Base-by-base conservation (phyloP, 164 flowering plant species). In the Vitis riparia region DNA sequence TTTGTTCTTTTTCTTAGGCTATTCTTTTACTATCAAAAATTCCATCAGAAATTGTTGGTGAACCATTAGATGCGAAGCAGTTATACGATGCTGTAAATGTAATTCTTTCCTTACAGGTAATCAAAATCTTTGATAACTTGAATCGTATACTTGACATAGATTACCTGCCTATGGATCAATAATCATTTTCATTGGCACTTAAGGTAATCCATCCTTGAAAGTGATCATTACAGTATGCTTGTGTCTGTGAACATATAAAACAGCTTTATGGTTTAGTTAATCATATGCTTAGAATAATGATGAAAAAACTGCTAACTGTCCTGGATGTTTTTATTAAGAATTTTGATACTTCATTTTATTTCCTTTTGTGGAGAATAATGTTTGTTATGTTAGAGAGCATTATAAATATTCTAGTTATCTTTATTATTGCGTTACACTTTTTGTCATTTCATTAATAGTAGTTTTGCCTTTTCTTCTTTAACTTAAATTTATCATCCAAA, bases 21-120 rank as follows among this genome's bases (percentile, higher is more conserved):
- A 73, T 59, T 52, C 72, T 86, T 1, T 51, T 72, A 13, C 64
- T 85, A 44, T 85, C 91, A n/a, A 75, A 77, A 71, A 55, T 87
- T 67, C 72, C 86, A 7, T n/a, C 82, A 14, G 80, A 76, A 52
- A 59, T 79, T 66, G 87, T 84, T 67, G 89, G 91, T 10, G 77
- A 78, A 67, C 70, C 82, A 69, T 29, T 85, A 61, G 82, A 74
- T 9, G 68, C 72, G 19, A 73, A 81, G 65, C 68, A 76, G 50
- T 50, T 85, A 16, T 85, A 74, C 73, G 85, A 87, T 78, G 83
- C 91, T 60, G 89, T 82, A 1, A 84, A 85, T 80, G 82, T 87
- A 23, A 67, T 87, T 8, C 77, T 87, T 48, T 85, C 89, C 1
- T 71, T 87, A 11, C 91, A 87, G 89, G 91, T 87, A 68, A 68